phyloP scores from a whole-genome alignment of 768 basidiomycete genomes.

The Boletales sp. region DNA sequence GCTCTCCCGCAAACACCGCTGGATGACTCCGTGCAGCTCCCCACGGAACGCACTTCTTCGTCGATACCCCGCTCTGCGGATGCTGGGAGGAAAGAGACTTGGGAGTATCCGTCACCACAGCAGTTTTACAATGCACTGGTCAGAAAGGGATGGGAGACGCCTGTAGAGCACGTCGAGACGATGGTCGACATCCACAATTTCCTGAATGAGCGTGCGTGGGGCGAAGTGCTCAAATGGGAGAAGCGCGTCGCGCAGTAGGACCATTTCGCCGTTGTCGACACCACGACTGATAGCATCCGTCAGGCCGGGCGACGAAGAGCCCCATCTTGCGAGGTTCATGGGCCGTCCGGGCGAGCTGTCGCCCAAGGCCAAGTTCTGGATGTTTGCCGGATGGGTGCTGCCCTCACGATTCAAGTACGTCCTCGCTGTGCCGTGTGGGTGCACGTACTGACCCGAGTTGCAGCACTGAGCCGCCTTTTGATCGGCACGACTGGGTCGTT shows the following conservation, averaged over 20 bases:
- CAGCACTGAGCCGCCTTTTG: slow-evolving; percentile 91
- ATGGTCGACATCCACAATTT: slow-evolving; percentile 99
- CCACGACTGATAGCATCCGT: slow-evolving; percentile 2
- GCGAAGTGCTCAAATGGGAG: slow-evolving; percentile 94
- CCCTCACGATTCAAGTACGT: slow-evolving; percentile 88
- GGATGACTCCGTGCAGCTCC: slow-evolving; percentile 57
- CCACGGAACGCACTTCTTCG: slow-evolving; percentile 71
- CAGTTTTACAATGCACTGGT: slow-evolving; percentile 98
- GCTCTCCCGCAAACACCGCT: slow-evolving; percentile 62
- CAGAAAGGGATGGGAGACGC: slow-evolving; percentile 95
- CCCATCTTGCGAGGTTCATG: slow-evolving; percentile 79
- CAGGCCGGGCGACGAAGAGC: slow-evolving; percentile 54
- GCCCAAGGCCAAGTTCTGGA: slow-evolving; percentile 86
- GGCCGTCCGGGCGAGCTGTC: slow-evolving; percentile 91
- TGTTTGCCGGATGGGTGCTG: slow-evolving; percentile 85
- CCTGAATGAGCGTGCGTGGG: slow-evolving; percentile 95
- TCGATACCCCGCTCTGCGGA: slow-evolving; percentile 74
- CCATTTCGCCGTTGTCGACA: background rate
- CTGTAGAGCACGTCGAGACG: slow-evolving; percentile 90
- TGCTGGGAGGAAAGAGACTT: slow-evolving; percentile 35
- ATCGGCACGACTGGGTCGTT: slow-evolving; percentile 97
- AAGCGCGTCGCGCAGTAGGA: slow-evolving; percentile 41
- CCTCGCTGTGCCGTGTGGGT: background rate
- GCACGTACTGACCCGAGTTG: slow-evolving; percentile 2
- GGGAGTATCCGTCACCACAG: slow-evolving; percentile 98